Conservation (phyloP, 2,329 filamentous ascomycete species). For the Tolypocladium ovalisporum region DNA sequence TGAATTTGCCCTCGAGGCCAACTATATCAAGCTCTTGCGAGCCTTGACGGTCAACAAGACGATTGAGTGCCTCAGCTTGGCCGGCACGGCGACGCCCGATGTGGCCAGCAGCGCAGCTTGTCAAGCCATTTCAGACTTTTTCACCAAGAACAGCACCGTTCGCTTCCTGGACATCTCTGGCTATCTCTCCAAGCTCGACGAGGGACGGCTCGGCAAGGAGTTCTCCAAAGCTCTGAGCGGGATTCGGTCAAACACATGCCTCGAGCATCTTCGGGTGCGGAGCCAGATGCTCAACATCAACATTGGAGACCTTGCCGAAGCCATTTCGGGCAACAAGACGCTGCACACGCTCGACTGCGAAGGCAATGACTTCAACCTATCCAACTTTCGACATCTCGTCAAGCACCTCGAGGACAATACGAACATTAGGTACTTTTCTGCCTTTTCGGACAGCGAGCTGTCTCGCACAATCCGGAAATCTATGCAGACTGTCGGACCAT, state of each 20-base stretch:
- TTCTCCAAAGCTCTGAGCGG: slow-evolving; percentile 39
- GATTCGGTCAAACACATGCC: slow-evolving; percentile 29
- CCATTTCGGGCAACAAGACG: slow-evolving; percentile 35
- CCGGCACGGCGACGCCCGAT: slow-evolving; percentile 40
- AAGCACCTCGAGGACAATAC: slow-evolving; percentile 30
- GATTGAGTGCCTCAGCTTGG: slow-evolving; percentile 41
- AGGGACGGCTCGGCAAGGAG: slow-evolving; percentile 42
- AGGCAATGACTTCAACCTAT: slow-evolving; percentile 43
- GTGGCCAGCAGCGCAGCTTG: slow-evolving; percentile 35
- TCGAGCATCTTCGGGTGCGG: slow-evolving; percentile 41
- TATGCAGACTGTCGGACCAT: slow-evolving; percentile 16
- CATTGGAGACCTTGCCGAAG: slow-evolving; percentile 39
- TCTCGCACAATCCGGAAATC: slow-evolving; percentile 22
- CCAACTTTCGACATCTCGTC: slow-evolving; percentile 35
- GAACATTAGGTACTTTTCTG: slow-evolving; percentile 32
- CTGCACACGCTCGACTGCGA: slow-evolving; percentile 43
- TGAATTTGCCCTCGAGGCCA: slow-evolving; percentile 41
- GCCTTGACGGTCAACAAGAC: slow-evolving; percentile 38
- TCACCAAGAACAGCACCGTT: slow-evolving; percentile 38
- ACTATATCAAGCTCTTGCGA: slow-evolving; percentile 38
- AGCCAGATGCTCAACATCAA: slow-evolving; percentile 46
- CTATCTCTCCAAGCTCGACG: slow-evolving; percentile 45
- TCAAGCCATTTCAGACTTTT: slow-evolving; percentile 36
- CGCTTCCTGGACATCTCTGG: slow-evolving; percentile 46
- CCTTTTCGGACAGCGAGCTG: slow-evolving; percentile 26